phyloP scores from a whole-genome alignment of 1,284 basidiomycete genomes.

The Boletellus dicymbophilus region DNA sequence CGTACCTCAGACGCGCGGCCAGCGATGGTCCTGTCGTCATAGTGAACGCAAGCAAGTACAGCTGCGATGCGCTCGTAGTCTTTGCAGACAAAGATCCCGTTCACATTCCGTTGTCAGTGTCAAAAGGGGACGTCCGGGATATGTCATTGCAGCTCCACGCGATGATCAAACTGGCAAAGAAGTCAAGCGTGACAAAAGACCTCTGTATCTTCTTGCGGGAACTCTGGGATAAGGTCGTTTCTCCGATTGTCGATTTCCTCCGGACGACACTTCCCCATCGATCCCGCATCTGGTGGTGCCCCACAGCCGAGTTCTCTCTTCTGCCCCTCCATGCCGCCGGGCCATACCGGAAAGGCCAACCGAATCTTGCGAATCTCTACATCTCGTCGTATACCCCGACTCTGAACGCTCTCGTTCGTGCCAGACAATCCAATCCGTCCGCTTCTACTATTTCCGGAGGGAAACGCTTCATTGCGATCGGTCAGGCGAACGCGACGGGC shows the following conservation, averaged over 20 bases:
- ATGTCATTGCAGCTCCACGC: slow-evolving; percentile 19
- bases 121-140: slow-evolving; percentile 12
- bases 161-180: slow-evolving; percentile 1
- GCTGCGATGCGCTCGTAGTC: slow-evolving; percentile 32
- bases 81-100: slow-evolving; percentile 8
- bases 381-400: slow-evolving; percentile 42
- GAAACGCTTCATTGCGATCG: too few relatives aligned
- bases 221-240: slow-evolving; percentile 37
- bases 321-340: slow-evolving; percentile 39
- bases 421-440: slow-evolving; percentile 14
- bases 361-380: slow-evolving; percentile 29
- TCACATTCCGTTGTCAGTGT: slow-evolving; percentile 23
- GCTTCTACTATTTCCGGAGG: too few relatives aligned
- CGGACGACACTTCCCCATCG: slow-evolving; percentile 8
- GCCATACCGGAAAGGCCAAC: slow-evolving; percentile 13
- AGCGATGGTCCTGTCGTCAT: slow-evolving; percentile 37
- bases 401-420: slow-evolving; percentile 33
- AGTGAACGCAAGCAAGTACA: slow-evolving; percentile 27
- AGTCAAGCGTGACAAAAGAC: slow-evolving; percentile 1
- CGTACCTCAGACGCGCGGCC: slow-evolving; percentile 30
- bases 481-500: too few relatives aligned
- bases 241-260: slow-evolving; percentile 31
- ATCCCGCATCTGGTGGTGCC: slow-evolving; percentile 48
- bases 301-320: slow-evolving; percentile 33
- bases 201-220: slow-evolving; percentile 24